Percentiles rank a stretch among this genome's conserved stretches.
These are phyloP conservation scores for Neofusicoccum laricinum DNA, from an alignment of 2,329 filamentous ascomycete genomes.

Conservation along the genomic window DNA sequence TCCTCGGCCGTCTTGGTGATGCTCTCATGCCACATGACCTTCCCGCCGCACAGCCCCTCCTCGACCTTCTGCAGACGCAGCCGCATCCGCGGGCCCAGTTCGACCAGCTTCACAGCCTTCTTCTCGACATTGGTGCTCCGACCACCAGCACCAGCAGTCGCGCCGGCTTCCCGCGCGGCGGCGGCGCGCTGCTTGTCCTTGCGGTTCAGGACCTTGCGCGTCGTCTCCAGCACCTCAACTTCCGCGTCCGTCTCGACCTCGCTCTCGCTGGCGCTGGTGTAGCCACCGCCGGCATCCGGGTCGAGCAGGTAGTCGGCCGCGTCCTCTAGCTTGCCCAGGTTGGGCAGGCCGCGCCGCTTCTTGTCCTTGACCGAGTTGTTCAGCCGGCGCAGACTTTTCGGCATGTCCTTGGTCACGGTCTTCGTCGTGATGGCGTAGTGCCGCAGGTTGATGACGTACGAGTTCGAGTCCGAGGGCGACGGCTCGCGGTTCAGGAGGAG, in stretches of 20 bases:
- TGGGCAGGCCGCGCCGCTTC: constrained; percentile 72
- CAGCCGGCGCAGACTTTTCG: constrained; percentile 77
- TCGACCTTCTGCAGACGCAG: constrained; percentile 93
- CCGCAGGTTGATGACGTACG: constrained; percentile 80
- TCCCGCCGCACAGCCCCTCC: constrained; percentile 84
- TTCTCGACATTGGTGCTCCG: constrained; percentile 64
- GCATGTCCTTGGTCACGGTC: constrained; percentile 65
- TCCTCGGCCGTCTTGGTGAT: constrained; percentile 81
- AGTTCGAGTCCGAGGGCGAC: constrained; percentile 36
- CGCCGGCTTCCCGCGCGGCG: constrained; percentile 24
- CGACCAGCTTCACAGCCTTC: constrained; percentile 84
- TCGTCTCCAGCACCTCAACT: constrained; percentile 72
- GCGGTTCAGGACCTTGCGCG: constrained; percentile 61
- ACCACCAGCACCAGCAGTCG: constrained; percentile 28
- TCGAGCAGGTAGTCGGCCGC: constrained; percentile 94
- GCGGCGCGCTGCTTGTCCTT: constrained; percentile 48
- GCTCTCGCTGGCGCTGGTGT: constrained; percentile 89
- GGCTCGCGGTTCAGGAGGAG: constrained; percentile 83
- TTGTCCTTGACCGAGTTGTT: constrained; percentile 75
- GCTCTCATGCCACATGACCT: constrained; percentile 97
- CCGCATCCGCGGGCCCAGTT: constrained; percentile 86
- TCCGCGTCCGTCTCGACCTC: constrained; percentile 94
- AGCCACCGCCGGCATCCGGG: constrained; percentile 67
- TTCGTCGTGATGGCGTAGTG: constrained; percentile 96
- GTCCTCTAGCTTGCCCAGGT: constrained; percentile 86